Base-by-base conservation (phyloP, 805 yeast species). In the Suhomyces vadensis region DNA sequence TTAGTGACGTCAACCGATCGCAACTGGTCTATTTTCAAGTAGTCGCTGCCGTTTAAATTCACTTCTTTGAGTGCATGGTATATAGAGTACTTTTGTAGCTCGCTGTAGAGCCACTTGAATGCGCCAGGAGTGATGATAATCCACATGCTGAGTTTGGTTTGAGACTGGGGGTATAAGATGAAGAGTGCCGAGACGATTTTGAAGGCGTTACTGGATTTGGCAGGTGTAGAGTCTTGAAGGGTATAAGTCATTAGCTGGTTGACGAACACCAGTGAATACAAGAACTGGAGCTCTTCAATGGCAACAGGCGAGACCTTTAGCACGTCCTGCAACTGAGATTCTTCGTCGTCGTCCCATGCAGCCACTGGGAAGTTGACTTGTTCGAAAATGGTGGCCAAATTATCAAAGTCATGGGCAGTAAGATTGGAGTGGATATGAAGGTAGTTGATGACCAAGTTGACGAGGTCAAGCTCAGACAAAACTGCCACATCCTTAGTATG, bases 101-200 rank as follows among this genome's bases (percentile, higher is more conserved):
- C 51, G 5, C 52, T 43, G 43, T 55, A 58, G 25, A 74, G 54
- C 54, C 69, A 61, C 25, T 51, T 51, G 41, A 70, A 66, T 2
- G 71, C 59, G 2, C 62, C 61, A 1, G 81, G 76, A 4, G 69
- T 65, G 23, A 75, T 58, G 4, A 74, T 65, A 26, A 70, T 54
- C 25, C 66, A 64, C 52, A 77, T 70, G 46, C 75, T 66, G 14
- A 75, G 53, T 23, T 65, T 64, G 10, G 67, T 58, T 46, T 68
- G 71, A 27, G 62, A 50, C 1, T 57, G 49, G 1, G 79, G 77
- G 26, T 63, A 58, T n/a, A 76, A 41, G 22, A 56, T 54, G 14
- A 75, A 56, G 37, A 77, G 53, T 3, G 69, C 44, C 37, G 67
- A 41, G 39, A 60, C 17, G 47, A 60, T 42, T 47, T 46, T 29